Base-by-base conservation (phyloP, 1,284 basidiomycete species). In the Moesziomyces sp. region DNA sequence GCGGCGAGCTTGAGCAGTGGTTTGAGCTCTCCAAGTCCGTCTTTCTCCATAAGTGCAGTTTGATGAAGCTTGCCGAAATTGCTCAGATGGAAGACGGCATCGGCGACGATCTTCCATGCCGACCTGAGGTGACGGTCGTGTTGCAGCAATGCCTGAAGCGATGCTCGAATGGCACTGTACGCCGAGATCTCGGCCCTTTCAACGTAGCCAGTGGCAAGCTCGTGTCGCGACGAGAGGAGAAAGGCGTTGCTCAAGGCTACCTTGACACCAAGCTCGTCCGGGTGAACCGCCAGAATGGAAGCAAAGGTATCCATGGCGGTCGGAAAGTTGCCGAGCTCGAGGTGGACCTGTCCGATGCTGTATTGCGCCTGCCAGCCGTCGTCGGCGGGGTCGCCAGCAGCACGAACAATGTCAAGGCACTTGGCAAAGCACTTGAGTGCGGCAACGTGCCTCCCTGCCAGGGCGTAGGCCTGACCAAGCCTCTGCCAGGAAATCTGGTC, bases 391-490 rank as follows among this genome's bases (percentile, higher is more conserved):
- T 62, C 52, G 34, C n/a, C 54, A 1, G n/a, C 44, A 13, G 43
- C 55, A 3, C 59, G 28, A 10, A 70, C 52, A 5, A 82, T 52
- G 46, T 18, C 88, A 84, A 1, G 90, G 88, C 93, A 93, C 54
- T 88, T 90, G 13, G 88, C 86, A 34, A 98, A 89, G 1, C 94
- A 91, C 84, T 97, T 98, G 64, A 97, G 86, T 1, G 94, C 93
- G 3, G 97, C 96, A 13, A 90, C 90, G 74, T 94, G 92, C 34
- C 93, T 89, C 8, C 96, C 95, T 14, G 92, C 91, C 78, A 89
- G 91, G 67, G 90, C 89, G 77, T 99, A 99, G 0, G 93, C 92
- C 83, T 97, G 94, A 5, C 96, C 96, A 0, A 99, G 88, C 58
- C 93, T 89, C 19, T 94, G 87, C 96, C 95, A 98, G 24, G 91